Percentiles rank a stretch among this genome's conserved stretches.
phyloP scores from a whole-genome alignment of 1,284 basidiomycete genomes.

The Vanrija sp. region DNA sequence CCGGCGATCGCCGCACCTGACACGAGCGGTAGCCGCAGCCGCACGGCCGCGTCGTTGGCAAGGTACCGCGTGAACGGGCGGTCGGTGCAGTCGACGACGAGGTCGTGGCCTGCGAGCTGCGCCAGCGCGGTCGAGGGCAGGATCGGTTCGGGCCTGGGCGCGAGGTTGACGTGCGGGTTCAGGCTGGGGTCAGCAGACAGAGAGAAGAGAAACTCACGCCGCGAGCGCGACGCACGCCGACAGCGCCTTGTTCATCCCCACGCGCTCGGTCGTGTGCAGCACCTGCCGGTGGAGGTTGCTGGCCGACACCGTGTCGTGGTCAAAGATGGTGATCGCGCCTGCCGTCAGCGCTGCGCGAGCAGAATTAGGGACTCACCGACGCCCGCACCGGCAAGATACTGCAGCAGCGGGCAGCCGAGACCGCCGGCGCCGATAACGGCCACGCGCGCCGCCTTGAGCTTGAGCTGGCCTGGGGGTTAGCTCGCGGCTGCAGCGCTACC shows the following conservation, averaged over 20 bases:
- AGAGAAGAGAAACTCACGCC: slow-evolving; percentile 51
- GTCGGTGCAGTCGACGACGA: slow-evolving; percentile 94
- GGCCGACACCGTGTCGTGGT: slow-evolving; percentile 83
- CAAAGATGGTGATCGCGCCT: slow-evolving; percentile 69
- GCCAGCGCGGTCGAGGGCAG: slow-evolving; percentile 59
- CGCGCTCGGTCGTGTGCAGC: slow-evolving; percentile 71
- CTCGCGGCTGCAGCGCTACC: slow-evolving; percentile 8
- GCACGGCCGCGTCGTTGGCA: slow-evolving; percentile 83
- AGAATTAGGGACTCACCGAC: slow-evolving; percentile 59
- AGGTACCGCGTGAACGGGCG: slow-evolving; percentile 89
- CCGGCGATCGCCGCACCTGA: slow-evolving; percentile 89
- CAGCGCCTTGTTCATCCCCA: slow-evolving; percentile 79
- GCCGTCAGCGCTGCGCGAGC: not conserved
- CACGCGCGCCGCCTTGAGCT: slow-evolving; percentile 68
- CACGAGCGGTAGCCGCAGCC: slow-evolving; percentile 71
- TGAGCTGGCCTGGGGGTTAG: slow-evolving; percentile 67
- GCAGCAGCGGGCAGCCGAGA: slow-evolving; percentile 89
- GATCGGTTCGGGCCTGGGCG: slow-evolving; percentile 58
- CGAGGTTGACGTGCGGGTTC: slow-evolving; percentile 62
- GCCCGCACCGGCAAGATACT: slow-evolving; percentile 88
- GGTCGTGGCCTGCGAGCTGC: slow-evolving; percentile 63
- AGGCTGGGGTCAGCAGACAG: slow-evolving; percentile 53
- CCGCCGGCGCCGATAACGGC: slow-evolving; percentile 93
- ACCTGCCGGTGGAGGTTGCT: slow-evolving; percentile 95
- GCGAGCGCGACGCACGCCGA: slow-evolving; percentile 69